Conservation (phyloP, 768 basidiomycete species). For the Mycena indigotica region DNA sequence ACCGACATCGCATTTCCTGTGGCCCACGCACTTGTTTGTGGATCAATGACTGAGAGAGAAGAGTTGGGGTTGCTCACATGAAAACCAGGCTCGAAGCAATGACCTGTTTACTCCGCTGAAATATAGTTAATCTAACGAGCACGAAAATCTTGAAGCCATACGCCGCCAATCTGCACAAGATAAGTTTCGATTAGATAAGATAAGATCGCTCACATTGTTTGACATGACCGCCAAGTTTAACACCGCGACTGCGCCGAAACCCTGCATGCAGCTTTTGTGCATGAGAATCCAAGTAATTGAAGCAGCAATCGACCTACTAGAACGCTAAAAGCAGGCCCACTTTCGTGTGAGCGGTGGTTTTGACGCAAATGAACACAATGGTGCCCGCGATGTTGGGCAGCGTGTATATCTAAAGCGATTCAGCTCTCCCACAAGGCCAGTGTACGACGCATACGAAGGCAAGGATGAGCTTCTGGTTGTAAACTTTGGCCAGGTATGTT, state of each 20-base stretch:
- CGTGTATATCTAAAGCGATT: constrained; percentile 40
- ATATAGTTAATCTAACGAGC: neutral
- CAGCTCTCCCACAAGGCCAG: neutral
- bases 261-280: constrained; percentile 42
- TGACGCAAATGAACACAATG: constrained; percentile 50
- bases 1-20: constrained; percentile 49
- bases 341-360: constrained; percentile 41
- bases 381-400: constrained; percentile 53
- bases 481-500: constrained; percentile 43
- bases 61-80: constrained; percentile 29
- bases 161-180: constrained; percentile 34
- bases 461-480: constrained; percentile 48
- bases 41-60: no score
- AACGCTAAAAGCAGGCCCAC: constrained; percentile 53
- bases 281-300: constrained; percentile 3
- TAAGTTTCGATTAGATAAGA: neutral
- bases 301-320: constrained; percentile 46
- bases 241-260: constrained; percentile 49
- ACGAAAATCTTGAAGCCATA: constrained; percentile 17
- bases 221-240: constrained; percentile 51
- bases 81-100: constrained; percentile 51
- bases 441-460: constrained; percentile 36
- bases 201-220: constrained; percentile 35
- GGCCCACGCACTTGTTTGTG: constrained; percentile 44
- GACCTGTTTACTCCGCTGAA: constrained; percentile 50